Percentiles rank a stretch among this genome's conserved stretches.
Conservation (phyloP, 2,329 filamentous ascomycete genomes). For the Cercospora sp. region DNA sequence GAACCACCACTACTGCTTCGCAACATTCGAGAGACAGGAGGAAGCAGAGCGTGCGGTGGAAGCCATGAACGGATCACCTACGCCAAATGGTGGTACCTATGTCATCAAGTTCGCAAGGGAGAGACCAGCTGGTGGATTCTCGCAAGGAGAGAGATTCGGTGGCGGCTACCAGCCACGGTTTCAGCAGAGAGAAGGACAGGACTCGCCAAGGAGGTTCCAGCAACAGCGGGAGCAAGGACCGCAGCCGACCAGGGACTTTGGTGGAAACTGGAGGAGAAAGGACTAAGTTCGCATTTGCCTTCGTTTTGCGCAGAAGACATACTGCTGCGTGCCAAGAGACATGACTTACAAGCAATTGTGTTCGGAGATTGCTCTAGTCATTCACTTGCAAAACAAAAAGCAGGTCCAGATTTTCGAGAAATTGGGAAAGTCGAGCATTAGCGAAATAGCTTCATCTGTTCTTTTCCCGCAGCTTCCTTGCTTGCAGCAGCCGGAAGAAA, state of each 20-base stretch:
- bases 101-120: slow-evolving; percentile 26
- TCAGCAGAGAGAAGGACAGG: slow-evolving; percentile 9
- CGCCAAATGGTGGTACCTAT: slow-evolving; percentile 26
- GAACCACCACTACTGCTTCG: slow-evolving; percentile 36
- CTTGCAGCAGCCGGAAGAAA: not conserved
- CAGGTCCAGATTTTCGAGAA: not conserved
- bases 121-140: slow-evolving; percentile 7
- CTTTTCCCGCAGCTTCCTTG: not conserved
- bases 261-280: slow-evolving; percentile 10
- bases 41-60: slow-evolving; percentile 31
- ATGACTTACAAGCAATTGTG: not conserved
- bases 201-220: slow-evolving; percentile 8
- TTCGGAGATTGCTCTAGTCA: not conserved
- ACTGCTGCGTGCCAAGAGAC: not conserved
- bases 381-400: not conserved
- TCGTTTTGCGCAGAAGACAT: not conserved
- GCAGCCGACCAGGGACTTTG: slow-evolving; percentile 10
- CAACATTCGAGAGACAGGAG: slow-evolving; percentile 32
- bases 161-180: slow-evolving; percentile 5
- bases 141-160: slow-evolving; percentile 6
- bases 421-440: not conserved
- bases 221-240: slow-evolving; percentile 7
- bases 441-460: not conserved
- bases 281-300: not conserved
- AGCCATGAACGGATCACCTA: slow-evolving; percentile 31